These are phyloP conservation scores for Lophiostoma macrostomum DNA, from an alignment of 495 filamentous ascomycete genomes.

Conservation along the genomic window DNA sequence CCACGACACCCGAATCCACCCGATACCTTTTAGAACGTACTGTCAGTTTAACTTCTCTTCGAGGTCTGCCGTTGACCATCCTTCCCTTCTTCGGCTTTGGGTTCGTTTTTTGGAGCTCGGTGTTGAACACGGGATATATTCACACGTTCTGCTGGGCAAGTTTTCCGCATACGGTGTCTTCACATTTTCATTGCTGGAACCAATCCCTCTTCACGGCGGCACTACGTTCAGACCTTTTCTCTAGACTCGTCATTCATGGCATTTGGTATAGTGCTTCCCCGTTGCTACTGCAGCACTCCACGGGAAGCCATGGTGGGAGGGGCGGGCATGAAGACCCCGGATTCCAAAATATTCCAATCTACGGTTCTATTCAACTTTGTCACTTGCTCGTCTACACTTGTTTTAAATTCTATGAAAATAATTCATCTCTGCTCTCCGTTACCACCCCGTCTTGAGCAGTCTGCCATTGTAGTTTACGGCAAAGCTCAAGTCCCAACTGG, in stretches of 20 bases:
- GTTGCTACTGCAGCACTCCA: not conserved
- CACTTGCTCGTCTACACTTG: not conserved
- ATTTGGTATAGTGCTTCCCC: slow-evolving; percentile 25
- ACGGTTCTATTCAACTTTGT: not conserved
- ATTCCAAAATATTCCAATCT: slow-evolving; percentile 16
- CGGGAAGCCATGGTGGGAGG: not conserved
- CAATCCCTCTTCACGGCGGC: slow-evolving; percentile 6
- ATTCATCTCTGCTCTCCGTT: not conserved
- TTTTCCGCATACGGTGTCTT: slow-evolving; percentile 9
- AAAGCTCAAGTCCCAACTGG: not conserved
- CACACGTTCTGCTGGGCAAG: slow-evolving; percentile 17
- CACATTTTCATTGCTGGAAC: slow-evolving; percentile 8
- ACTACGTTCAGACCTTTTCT: not conserved
- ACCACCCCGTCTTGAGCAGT: not conserved
- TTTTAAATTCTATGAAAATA: slow-evolving; percentile 19
- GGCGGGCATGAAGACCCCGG: not conserved
- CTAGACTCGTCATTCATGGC: slow-evolving; percentile 26
- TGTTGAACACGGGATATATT: slow-evolving; percentile 28
- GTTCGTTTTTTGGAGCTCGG: slow-evolving; percentile 27
- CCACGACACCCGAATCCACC: slow-evolving; percentile 9
- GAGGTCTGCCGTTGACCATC: slow-evolving; percentile 17
- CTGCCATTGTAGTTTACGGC: not conserved
- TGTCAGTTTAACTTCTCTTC: slow-evolving; percentile 27
- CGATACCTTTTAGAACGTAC: slow-evolving; percentile 33
- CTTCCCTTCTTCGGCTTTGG: slow-evolving; percentile 28